Evolutionary conservation across 1,284 basidiomycete genomes (phyloP), one percentile per base, ranked within the genome.

Genomic region (Sanghuangporus baumii): DNA sequence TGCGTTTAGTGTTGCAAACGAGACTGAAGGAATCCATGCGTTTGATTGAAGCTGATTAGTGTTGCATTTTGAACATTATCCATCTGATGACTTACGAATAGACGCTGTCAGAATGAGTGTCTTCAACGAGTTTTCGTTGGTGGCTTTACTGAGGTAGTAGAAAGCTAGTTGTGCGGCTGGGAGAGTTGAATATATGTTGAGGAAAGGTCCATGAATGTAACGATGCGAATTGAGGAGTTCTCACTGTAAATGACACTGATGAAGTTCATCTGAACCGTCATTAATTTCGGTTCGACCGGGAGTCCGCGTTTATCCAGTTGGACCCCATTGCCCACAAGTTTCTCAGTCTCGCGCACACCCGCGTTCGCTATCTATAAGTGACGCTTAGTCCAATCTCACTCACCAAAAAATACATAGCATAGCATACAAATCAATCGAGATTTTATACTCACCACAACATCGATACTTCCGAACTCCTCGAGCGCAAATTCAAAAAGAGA

Each of bases 101-200:
- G 83, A 85, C 9, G 83, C 84, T 43, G 85, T 75, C 18, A 86
- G 70, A 36, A 85, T 73, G 41, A 86, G 67, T 4, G 82, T 71
- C 67, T 84, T 84, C 54, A 81, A 69, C 37, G 71, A 72, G 41
- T 70, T 66, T 34, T 67, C 63, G 55, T 65, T 72, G 14, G 74
- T 70, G 43, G 76, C 77, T 11, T 76, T 65, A 41, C 69, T 70
- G n/a, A 86, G 71, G 67, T 84, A 85, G 67, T 84, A 77, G 26
- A 78, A 68, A 3, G 80, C 81, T 36, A 86, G 72, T 65, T 82
- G 77, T 3, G 75, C 71, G 14, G 81, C 81, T 85, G 62, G 9
- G 18, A 37, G 23, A 11, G 46, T 31, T 31, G 9, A 18, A 7
- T 7, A 6, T n/a, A 18, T 11, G 6, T 16, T 37, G 52, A 64